phyloP scores from a whole-genome alignment of 805 yeast species.

The Teunomyces pallodes region DNA sequence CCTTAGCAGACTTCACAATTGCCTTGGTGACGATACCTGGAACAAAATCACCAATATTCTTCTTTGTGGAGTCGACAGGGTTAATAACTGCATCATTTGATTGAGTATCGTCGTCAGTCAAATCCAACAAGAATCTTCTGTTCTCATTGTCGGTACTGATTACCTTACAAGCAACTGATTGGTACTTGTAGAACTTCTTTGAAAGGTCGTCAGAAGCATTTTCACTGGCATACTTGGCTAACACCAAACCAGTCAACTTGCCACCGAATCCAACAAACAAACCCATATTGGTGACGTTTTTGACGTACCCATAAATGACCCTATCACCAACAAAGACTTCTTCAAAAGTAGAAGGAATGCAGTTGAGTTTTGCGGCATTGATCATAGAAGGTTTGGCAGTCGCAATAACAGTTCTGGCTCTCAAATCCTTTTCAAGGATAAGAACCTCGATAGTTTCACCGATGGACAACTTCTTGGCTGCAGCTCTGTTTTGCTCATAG shows the following conservation, averaged over 20 bases:
- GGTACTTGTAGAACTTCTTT: constrained; percentile 56
- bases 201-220: constrained; percentile 50
- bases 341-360: constrained; percentile 56
- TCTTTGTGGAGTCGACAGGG: constrained; percentile 59
- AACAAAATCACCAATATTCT: constrained; percentile 46
- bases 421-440: constrained; percentile 63
- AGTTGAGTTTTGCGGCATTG: constrained; percentile 52
- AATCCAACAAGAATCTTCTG: constrained; percentile 66
- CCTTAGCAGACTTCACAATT: constrained; percentile 58
- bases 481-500: constrained; percentile 67
- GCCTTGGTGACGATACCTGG: constrained; percentile 66
- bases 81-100: constrained; percentile 39
- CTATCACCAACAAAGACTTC: constrained; percentile 50
- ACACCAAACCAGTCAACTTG: constrained; percentile 76
- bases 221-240: constrained; percentile 67
- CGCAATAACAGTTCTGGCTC: constrained; percentile 58
- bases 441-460: constrained; percentile 64
- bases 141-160: constrained; percentile 65
- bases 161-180: constrained; percentile 69
- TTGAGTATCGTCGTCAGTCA: constrained; percentile 38
- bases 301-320: constrained; percentile 68
- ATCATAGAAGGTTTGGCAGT: constrained; percentile 67
- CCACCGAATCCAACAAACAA: constrained; percentile 81
- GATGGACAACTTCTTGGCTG: constrained; percentile 57
- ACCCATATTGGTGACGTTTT: constrained; percentile 76